Evolutionary conservation across 768 basidiomycete genomes (phyloP), one percentile per base, ranked within the genome.

Genomic region (Suillus occidentalis): DNA sequence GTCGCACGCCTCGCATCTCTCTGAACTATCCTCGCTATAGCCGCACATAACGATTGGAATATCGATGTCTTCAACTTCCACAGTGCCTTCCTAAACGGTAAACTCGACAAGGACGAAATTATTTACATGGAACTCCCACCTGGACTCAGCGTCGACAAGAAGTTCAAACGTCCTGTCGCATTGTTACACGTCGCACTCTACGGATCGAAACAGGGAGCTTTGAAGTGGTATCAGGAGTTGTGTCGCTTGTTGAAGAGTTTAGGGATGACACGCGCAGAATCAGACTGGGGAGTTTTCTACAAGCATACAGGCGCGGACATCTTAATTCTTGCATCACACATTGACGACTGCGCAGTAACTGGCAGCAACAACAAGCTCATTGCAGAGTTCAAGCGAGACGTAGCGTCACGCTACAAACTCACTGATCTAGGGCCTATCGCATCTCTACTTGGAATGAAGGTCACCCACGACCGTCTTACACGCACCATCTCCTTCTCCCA

Each of bases 121-220:
- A 71, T 66, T 2, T 70, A n/a, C 20, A 71, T 70, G 65, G 53
- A 64, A 56, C n/a, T n/a, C n/a, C n/a, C n/a, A n/a, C n/a, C n/a
- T n/a, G n/a, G n/a, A n/a, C n/a, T n/a, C n/a, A n/a, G 20, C 9
- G 4, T 63, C 7, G 20, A 65, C 16, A 65, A 36, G 7, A 9
- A 40, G 0, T 57, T 52, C 22, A 36, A 45, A 25, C 5, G 8
- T 16, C 42, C 42, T 7, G 16, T 42, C 16, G 18, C 42, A 0
- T 3, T 1, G 3, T 50, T 42, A 1, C 16, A 42, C 18, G 42
- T 42, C 7, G 42, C 42, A 18, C 16, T 42, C 42, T 42, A 42
- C 6, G 18, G 42, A 18, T 42, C 42, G 5, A 42, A 42, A 2
- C 16, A 42, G 7, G 42, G 42, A 5, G 16, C 16, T 8, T 6